Evolutionary conservation across 352 stramenopile genomes (phyloP).

Genomic region (Phytopythium litorale): DNA sequence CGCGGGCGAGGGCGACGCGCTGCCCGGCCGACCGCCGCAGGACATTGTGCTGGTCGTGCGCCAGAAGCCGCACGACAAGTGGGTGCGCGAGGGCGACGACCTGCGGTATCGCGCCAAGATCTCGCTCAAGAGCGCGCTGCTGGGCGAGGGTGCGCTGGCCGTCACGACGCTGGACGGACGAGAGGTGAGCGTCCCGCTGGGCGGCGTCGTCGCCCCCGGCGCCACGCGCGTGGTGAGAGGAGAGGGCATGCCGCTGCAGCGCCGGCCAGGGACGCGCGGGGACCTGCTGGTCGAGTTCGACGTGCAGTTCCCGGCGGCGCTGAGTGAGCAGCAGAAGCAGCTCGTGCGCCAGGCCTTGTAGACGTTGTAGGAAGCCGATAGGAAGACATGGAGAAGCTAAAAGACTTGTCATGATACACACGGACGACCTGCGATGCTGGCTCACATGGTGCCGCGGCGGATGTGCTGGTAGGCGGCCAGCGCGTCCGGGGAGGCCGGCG

Average conservation of each 20-base stretch:
- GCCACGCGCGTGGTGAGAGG: slow-evolving; percentile 86
- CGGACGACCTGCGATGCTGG: neutral
- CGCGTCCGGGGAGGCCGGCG: slow-evolving; percentile 28
- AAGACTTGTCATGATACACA: neutral
- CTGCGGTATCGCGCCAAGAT: slow-evolving; percentile 95
- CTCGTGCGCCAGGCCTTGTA: slow-evolving; percentile 74
- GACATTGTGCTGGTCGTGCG: slow-evolving; percentile 96
- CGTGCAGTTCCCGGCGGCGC: slow-evolving; percentile 93
- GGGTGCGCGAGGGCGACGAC: slow-evolving; percentile 93
- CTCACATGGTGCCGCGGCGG: slow-evolving; percentile 73
- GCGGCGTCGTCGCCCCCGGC: slow-evolving; percentile 90
- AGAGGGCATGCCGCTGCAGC: slow-evolving; percentile 96
- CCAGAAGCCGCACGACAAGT: slow-evolving; percentile 89
- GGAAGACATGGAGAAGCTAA: neutral
- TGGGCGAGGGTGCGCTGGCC: slow-evolving; percentile 88
- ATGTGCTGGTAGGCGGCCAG: slow-evolving; percentile 66
- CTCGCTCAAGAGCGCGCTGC: slow-evolving; percentile 93
- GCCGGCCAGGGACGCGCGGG: slow-evolving; percentile 70
- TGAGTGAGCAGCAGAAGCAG: slow-evolving; percentile 78
- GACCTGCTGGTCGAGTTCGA: slow-evolving; percentile 97
- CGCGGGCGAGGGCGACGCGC: slow-evolving; percentile 87
- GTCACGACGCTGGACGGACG: slow-evolving; percentile 94
- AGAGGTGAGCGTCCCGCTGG: slow-evolving; percentile 84
- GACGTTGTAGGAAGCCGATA: neutral
- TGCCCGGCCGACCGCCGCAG: slow-evolving; percentile 90